These are phyloP conservation scores for Leptographium galeiforme DNA, from an alignment of 2,329 filamentous ascomycete genomes.

Conservation along the genomic window DNA sequence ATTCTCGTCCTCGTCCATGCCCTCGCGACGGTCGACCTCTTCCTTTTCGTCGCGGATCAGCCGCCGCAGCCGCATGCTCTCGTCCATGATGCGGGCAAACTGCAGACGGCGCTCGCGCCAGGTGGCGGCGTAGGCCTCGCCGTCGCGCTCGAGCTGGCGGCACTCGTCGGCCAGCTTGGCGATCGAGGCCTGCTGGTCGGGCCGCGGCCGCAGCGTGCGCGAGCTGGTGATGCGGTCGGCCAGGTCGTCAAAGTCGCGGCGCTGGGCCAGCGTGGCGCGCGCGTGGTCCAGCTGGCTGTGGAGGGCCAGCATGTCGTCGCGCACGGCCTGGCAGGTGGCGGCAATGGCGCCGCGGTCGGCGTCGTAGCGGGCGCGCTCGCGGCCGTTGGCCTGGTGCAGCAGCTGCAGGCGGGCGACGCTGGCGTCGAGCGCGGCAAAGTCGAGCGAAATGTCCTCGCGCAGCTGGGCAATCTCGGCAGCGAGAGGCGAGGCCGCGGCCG, in stretches of 20 bases:
- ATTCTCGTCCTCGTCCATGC: slow-evolving; percentile 55
- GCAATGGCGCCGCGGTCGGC: slow-evolving; percentile 68
- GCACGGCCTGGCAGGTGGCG: slow-evolving; percentile 62
- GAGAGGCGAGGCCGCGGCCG: slow-evolving; percentile 24
- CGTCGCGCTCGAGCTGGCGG: slow-evolving; percentile 72
- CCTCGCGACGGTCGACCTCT: slow-evolving; percentile 77
- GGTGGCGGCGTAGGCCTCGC: slow-evolving; percentile 63
- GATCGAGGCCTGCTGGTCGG: slow-evolving; percentile 66
- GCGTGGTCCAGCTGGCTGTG: slow-evolving; percentile 65
- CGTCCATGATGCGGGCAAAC: slow-evolving; percentile 78
- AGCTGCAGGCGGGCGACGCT: slow-evolving; percentile 81
- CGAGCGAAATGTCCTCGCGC: slow-evolving; percentile 70
- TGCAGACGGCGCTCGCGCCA: slow-evolving; percentile 79
- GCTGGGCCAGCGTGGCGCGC: slow-evolving; percentile 58
- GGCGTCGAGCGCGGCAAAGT: slow-evolving; percentile 79
- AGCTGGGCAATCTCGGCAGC: slow-evolving; percentile 44
- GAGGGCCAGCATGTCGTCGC: slow-evolving; percentile 59
- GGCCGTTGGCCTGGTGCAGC: slow-evolving; percentile 66
- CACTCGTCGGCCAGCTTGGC: slow-evolving; percentile 81
- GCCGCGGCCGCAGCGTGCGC: slow-evolving; percentile 64
- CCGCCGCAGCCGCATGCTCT: slow-evolving; percentile 72
- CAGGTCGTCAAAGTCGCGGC: slow-evolving; percentile 78
- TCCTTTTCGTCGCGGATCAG: slow-evolving; percentile 93
- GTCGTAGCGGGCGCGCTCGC: slow-evolving; percentile 73
- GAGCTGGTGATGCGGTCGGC: slow-evolving; percentile 79